Base-by-base conservation (phyloP, 805 yeast genomes). In the Zygosaccharomyces bisporus region DNA sequence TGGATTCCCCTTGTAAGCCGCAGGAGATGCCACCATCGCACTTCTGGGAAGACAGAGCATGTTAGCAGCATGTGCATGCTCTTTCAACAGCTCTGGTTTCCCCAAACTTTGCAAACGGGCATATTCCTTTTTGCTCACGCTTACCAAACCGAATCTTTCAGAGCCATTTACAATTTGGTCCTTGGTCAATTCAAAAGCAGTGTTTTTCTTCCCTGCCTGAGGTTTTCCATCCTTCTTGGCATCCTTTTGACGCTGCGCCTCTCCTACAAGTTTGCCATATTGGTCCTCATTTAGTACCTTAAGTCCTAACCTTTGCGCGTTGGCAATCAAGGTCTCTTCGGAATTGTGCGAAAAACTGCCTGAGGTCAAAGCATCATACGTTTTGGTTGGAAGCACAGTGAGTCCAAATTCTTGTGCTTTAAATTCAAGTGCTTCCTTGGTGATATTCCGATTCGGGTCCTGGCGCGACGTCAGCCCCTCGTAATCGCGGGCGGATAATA, bases 11-110 rank as follows among this genome's bases (percentile, higher is more conserved):
- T 63, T 64, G 51, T 75, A 70, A 6, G 77, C 74, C 29, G 74
- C 74, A 1, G 84, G 79, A 0, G 89, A 81, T 1, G 86, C 80
- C 48, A 83, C 68, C 52, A 76, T 82, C 2, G 80, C 69, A n/a
- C 72, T 60, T 40, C 70, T 71, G 1, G 91, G 86, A 32, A 85
- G 70, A 40, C 79, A 71, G 52, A 83, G 56, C 39, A 75, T 54
- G 2, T 81, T 82, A 40, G 68, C 58, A 10, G 65, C 56, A 40
- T 64, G 69, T 4, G 83, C 84, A 5, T 63, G 63, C 0, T 52
- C 57, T 6, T 59, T 54, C 9, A 82, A 46, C 18, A 62, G 58
- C 36, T 49, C 58, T 13, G 44, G 48, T 9, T 57, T 39, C 4
- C 29, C n/a, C 19, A 39, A 13, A n/a, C 27, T 24, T 16, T 41